These are phyloP conservation scores for Macrophomina phaseolina DNA, from an alignment of 2,329 filamentous ascomycete species.

Conservation along the genomic window DNA sequence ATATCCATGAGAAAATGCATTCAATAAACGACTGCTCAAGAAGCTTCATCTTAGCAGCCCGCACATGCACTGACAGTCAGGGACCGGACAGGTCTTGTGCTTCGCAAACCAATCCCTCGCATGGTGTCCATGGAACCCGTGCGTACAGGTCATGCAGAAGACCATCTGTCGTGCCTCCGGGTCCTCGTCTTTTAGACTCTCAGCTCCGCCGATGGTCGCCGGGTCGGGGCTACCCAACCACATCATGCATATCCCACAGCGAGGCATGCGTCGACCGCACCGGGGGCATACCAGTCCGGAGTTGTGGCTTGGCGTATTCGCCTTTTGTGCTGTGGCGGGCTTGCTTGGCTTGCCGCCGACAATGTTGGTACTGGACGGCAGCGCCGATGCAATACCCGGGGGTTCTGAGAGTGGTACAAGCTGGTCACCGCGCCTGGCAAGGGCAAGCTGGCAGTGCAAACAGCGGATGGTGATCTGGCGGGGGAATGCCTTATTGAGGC, in stretches of 20 bases:
- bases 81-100: conserved; percentile 61
- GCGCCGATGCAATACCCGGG: neutral
- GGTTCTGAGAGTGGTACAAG: conserved; percentile 10
- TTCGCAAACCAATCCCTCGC: conserved; percentile 66
- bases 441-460: conserved; percentile 70
- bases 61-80: conserved; percentile 62
- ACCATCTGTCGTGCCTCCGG: conserved; percentile 61
- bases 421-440: conserved; percentile 45
- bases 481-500: conserved; percentile 65
- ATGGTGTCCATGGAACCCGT: conserved; percentile 69
- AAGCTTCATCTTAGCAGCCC: conserved; percentile 43
- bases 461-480: conserved; percentile 77
- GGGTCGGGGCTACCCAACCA: conserved; percentile 67
- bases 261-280: conserved; percentile 67
- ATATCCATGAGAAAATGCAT: neutral
- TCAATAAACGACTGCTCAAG: neutral
- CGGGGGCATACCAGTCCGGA: conserved; percentile 63
- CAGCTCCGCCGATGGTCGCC: conserved; percentile 46
- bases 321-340: conserved; percentile 21
- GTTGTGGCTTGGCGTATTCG: conserved; percentile 29
- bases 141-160: conserved; percentile 67
- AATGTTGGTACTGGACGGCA: conserved; percentile 23
- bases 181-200: conserved; percentile 49
- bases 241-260: conserved; percentile 66
- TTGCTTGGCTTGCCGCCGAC: conserved; percentile 20